phyloP scores from a whole-genome alignment of 169 alveolate genomes.

The Plasmodium ovale region DNA sequence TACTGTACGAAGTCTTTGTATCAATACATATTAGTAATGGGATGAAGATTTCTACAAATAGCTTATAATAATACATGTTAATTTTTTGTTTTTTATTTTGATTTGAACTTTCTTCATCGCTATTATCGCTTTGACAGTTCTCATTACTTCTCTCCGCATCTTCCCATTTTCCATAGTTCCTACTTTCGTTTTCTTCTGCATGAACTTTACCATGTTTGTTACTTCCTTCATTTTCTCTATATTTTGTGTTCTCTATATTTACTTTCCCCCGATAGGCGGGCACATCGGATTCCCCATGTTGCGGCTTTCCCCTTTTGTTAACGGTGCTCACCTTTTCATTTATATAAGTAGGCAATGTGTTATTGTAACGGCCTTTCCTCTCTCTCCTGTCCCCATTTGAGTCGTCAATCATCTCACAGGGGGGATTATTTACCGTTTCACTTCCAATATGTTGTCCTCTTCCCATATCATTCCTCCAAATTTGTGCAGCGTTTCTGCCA shows the following conservation, averaged over 20 bases:
- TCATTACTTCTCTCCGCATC: background rate
- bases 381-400: background rate
- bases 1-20: slow-evolving; percentile 35
- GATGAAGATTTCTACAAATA: slow-evolving; percentile 52
- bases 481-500: background rate
- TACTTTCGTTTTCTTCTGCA: background rate
- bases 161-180: background rate
- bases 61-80: slow-evolving; percentile 51
- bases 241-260: background rate
- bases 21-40: slow-evolving; percentile 69
- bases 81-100: slow-evolving; percentile 28
- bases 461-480: background rate
- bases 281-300: too few species aligned
- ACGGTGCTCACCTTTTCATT: background rate
- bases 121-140: slow-evolving; percentile 15
- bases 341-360: background rate
- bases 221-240: background rate
- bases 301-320: background rate
- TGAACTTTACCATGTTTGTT: background rate
- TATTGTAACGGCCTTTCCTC: background rate
- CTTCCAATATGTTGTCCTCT: background rate
- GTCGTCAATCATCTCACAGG: background rate
- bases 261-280: too few species aligned
- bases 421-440: slow-evolving; percentile 8
- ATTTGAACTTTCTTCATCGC: slow-evolving; percentile 15